Evolutionary conservation across 1,284 basidiomycete species (phyloP).

Genomic region (Fomitiporia mediterranea): DNA sequence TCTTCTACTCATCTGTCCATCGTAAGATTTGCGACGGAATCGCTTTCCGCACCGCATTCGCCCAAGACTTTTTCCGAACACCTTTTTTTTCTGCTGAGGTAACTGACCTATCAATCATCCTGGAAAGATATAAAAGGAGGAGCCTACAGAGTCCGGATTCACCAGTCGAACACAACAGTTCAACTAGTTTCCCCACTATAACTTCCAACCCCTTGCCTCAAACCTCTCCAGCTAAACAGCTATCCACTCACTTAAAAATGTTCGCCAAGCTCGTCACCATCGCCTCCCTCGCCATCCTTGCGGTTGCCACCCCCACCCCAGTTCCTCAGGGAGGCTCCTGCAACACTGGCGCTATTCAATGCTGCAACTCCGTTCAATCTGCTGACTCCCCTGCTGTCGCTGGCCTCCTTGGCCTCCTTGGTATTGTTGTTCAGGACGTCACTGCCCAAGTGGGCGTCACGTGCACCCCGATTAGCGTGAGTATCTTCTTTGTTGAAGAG

Average conservation of each 20-base stretch:
- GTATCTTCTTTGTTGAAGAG: no score
- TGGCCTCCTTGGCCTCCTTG: constrained; percentile 9
- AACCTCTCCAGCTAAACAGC: not conserved
- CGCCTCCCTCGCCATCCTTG: constrained; percentile 21
- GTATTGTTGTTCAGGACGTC: constrained; percentile 20
- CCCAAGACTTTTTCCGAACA: no score
- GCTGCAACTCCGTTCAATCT: constrained; percentile 10
- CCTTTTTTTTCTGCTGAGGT: not conserved
- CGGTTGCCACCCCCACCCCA: constrained; percentile 15
- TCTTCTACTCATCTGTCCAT: no score
- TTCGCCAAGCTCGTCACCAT: constrained; percentile 18
- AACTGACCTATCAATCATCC: not conserved
- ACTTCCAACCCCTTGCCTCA: not conserved
- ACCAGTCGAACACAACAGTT: constrained; percentile 1
- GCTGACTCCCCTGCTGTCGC: not conserved
- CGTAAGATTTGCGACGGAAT: no score
- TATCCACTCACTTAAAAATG: constrained; percentile 12
- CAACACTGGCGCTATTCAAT: constrained; percentile 16
- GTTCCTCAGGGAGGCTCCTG: not conserved
- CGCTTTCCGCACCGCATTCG: no score
- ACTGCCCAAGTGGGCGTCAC: constrained; percentile 20
- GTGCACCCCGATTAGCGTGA: constrained; percentile 23
- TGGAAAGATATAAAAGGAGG: not conserved
- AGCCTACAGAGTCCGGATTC: no score
- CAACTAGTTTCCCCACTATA: not conserved